A percentile compares a stretch with the other conserved stretches of the same genome.
Evolutionary conservation across 805 yeast genomes (phyloP).

Genomic region (Komagataella phaffii): DNA sequence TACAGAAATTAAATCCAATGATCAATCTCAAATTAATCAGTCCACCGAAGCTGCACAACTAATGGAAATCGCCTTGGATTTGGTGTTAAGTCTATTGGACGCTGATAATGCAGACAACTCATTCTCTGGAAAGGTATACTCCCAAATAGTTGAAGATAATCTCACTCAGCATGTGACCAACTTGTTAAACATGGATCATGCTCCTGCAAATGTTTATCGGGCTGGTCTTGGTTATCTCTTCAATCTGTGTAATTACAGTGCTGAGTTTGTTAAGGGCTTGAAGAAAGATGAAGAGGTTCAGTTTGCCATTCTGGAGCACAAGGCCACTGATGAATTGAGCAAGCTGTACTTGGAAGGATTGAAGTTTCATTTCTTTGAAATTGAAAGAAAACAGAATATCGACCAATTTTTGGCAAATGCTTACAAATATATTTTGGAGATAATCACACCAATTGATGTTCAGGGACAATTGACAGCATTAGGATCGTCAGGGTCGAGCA

Average conservation of each 20-base stretch:
- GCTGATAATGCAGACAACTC: slow-evolving; percentile 43
- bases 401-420: slow-evolving; percentile 10
- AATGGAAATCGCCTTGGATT: background rate
- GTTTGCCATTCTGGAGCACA: slow-evolving; percentile 8
- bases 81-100: background rate
- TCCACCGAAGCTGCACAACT: background rate
- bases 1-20: background rate
- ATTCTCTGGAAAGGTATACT: slow-evolving; percentile 30
- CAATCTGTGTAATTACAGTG: slow-evolving; percentile 47
- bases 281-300: background rate
- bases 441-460: background rate
- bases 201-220: background rate
- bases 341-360: slow-evolving; percentile 27
- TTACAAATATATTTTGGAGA: slow-evolving; percentile 8
- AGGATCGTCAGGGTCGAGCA: background rate
- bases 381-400: slow-evolving; percentile 10
- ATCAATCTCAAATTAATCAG: background rate
- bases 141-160: slow-evolving; percentile 5
- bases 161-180: slow-evolving; percentile 23
- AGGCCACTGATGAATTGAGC: slow-evolving; percentile 3
- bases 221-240: slow-evolving; percentile 34
- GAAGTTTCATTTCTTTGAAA: slow-evolving; percentile 26
- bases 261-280: slow-evolving; percentile 26
- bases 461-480: background rate
- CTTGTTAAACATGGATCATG: slow-evolving; percentile 19